phyloP scores from a whole-genome alignment of 1,139 yeast genomes.

The Suhomyces panamericanus region DNA sequence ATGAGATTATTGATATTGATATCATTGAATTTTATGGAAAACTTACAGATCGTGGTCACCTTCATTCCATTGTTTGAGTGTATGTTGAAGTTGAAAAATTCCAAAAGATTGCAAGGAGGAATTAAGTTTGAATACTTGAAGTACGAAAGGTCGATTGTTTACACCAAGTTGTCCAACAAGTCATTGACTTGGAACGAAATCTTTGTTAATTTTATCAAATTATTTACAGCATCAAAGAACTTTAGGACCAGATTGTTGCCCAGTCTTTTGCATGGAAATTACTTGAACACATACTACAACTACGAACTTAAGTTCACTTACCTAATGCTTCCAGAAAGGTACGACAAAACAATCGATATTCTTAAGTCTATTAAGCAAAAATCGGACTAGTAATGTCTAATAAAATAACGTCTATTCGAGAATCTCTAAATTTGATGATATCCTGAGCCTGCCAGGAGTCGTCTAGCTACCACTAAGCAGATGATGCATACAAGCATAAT shows the following conservation, averaged over 20 bases:
- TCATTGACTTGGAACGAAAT: conserved; percentile 42
- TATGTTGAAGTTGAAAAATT: conserved; percentile 75
- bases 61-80: conserved; percentile 87
- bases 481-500: conserved; percentile 7
- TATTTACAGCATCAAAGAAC: conserved; percentile 35
- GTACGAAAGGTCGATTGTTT: conserved; percentile 21
- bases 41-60: conserved; percentile 64
- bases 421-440: neutral
- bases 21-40: conserved; percentile 56
- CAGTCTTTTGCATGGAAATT: conserved; percentile 34
- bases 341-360: conserved; percentile 31
- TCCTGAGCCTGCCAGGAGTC: conserved; percentile 7
- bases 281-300: conserved; percentile 32
- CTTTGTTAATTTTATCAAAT: conserved; percentile 33
- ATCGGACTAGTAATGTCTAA: neutral
- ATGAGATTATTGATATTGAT: conserved; percentile 55
- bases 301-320: conserved; percentile 37
- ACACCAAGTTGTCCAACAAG: conserved; percentile 37
- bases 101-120: conserved; percentile 90
- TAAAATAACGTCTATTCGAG: neutral
- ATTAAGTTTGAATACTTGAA: conserved; percentile 44
- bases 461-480: conserved; percentile 3
- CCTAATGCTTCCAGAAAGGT: conserved; percentile 44
- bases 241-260: conserved; percentile 29
- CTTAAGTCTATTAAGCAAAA: conserved; percentile 25